Evolutionary conservation across 192 early-diverging fungal species (phyloP), one percentile per base, ranked within the genome.

Genomic region (Piromyces finnis): DNA sequence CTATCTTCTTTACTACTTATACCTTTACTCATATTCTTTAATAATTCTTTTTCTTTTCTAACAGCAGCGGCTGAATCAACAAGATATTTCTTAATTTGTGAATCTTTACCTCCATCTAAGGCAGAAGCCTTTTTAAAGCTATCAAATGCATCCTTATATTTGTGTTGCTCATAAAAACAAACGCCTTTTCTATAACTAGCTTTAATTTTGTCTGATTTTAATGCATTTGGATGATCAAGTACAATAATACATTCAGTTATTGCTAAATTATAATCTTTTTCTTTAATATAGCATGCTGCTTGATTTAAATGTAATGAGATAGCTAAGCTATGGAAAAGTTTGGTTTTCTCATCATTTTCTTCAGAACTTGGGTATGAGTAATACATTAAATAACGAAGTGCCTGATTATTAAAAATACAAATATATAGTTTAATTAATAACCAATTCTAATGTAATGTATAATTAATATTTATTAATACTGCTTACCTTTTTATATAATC

Each of bases 401-500:
- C 51, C 51, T 68, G 9, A 32, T 32, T 32, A 32, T 32, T 32
- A 6, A 32, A 32, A 32, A n/a, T n/a, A n/a, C n/a, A n/a, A n/a
- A n/a, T n/a, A n/a, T n/a, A n/a, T n/a, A n/a, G n/a, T n/a, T n/a
- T n/a, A n/a, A n/a, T n/a, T n/a, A n/a, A n/a, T n/a, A n/a, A n/a
- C n/a, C n/a, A n/a, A n/a, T n/a, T n/a, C n/a, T n/a, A n/a, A n/a
- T n/a, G n/a, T n/a, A n/a, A n/a, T n/a, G n/a, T n/a, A n/a, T n/a
- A n/a, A n/a, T n/a, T n/a, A n/a, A n/a, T n/a, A n/a, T n/a, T n/a
- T n/a, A n/a, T n/a, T n/a, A n/a, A n/a, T n/a, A n/a, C n/a, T n/a
- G n/a, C n/a, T 27, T 68, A 68, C 96, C 86, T 94, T 95, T 35
- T 87, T 80, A 84, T 97, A 98, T 85, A 95, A 94, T 79, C 83